Evolutionary conservation across 2,329 filamentous ascomycete species (phyloP).

Genomic region (Exophiala mesophila): DNA sequence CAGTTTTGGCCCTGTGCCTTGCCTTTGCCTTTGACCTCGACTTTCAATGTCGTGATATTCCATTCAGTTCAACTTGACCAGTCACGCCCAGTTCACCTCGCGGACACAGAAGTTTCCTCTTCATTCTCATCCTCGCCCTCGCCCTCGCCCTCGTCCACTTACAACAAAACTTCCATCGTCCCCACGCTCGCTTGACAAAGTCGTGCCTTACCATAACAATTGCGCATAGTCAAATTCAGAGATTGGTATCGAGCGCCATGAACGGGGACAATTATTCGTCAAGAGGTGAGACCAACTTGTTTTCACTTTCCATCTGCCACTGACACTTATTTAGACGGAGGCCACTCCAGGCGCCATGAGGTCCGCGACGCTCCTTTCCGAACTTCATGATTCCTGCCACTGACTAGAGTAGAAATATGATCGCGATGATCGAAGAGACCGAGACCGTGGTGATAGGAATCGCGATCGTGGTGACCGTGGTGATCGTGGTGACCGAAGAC

Average conservation of each 20-base stretch:
- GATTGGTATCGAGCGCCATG: slow-evolving; percentile 60
- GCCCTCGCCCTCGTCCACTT: no score
- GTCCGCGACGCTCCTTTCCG: slow-evolving; percentile 30
- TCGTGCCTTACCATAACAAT: no score
- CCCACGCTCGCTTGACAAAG: no score
- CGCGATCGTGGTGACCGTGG: slow-evolving; percentile 34
- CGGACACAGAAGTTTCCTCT: no score
- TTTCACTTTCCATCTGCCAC: slow-evolving; percentile 3
- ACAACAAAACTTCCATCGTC: no score
- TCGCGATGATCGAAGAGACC: slow-evolving; percentile 39
- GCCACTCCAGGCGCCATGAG: slow-evolving; percentile 51
- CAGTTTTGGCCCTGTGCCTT: no score
- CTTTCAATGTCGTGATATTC: no score
- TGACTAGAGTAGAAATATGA: slow-evolving; percentile 41
- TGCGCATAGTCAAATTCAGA: no score
- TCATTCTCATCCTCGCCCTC: no score
- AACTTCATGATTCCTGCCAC: slow-evolving; percentile 18
- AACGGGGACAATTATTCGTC: slow-evolving; percentile 81
- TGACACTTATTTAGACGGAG: slow-evolving; percentile 36
- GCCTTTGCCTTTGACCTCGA: no score
- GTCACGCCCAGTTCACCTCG: no score
- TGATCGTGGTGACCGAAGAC: slow-evolving; percentile 53
- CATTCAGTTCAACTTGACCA: no score
- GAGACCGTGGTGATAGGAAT: slow-evolving; percentile 37
- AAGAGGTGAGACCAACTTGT: slow-evolving; percentile 54